Percentiles rank a stretch among this genome's conserved stretches.
Evolutionary conservation across 208 protist genomes (phyloP).

Genomic region (Wallacemonas sp.): DNA sequence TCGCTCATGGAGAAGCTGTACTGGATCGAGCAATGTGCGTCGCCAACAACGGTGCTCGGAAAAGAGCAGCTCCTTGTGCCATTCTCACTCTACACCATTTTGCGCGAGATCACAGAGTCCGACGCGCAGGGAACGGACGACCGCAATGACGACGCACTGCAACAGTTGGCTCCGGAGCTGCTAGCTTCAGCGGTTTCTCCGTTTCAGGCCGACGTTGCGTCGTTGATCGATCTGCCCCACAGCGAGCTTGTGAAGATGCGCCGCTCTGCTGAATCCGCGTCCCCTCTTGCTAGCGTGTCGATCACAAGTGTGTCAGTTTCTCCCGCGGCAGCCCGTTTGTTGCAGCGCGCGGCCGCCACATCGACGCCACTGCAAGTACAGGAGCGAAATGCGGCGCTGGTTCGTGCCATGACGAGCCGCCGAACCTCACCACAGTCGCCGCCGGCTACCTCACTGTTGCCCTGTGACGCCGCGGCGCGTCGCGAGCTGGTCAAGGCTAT

Average conservation of each 20-base stretch:
- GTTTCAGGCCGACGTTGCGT: slow-evolving; percentile 18
- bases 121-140: background rate
- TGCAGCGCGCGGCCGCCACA: background rate
- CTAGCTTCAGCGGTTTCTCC: slow-evolving; percentile 23
- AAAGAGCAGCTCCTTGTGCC: slow-evolving; percentile 17
- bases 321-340: background rate
- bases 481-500: slow-evolving; percentile 1
- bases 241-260: slow-evolving; percentile 11
- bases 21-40: slow-evolving; percentile 22
- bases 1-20: slow-evolving; percentile 29
- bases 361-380: slow-evolving; percentile 3
- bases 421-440: background rate
- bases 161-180: slow-evolving; percentile 25
- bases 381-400: slow-evolving; percentile 1
- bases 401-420: slow-evolving; percentile 5
- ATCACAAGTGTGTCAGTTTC: background rate
- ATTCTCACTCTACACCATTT: slow-evolving; percentile 19
- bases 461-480: background rate
- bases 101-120: slow-evolving; percentile 17
- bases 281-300: background rate
- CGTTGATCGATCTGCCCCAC: background rate
- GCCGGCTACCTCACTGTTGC: background rate
- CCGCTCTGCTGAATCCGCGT: background rate
- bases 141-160: background rate
- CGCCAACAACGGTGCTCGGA: background rate